A percentile compares a stretch with the other conserved stretches of the same genome.
Evolutionary conservation across 768 basidiomycete genomes (phyloP).

Genomic region (Melanogaster broomeanus): DNA sequence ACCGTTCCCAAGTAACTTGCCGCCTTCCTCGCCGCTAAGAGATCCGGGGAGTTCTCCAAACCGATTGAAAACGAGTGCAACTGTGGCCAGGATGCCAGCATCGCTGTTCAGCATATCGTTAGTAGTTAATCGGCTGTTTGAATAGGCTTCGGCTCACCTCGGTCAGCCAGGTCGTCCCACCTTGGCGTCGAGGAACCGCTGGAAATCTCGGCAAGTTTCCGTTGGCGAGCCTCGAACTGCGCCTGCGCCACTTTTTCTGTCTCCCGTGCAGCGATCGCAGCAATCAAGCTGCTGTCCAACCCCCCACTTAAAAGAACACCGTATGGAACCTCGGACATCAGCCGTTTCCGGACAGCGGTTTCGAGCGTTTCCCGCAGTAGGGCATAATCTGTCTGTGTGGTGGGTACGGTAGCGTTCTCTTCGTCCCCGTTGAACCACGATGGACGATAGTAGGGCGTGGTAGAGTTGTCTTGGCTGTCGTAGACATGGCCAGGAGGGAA

Average conservation of each 20-base stretch:
- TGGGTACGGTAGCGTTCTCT: conserved; percentile 59
- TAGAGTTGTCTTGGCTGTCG: conserved; percentile 79
- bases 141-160: conserved; percentile 41
- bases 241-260: conserved; percentile 88
- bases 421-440: conserved; percentile 88
- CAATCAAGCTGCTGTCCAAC: conserved; percentile 94
- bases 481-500: conserved; percentile 98
- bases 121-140: background rate
- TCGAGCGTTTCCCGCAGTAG: conserved; percentile 82
- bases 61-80: conserved; percentile 98
- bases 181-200: conserved; percentile 63
- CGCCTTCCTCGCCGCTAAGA: conserved; percentile 90
- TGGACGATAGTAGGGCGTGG: conserved; percentile 84
- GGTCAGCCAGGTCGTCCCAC: conserved; percentile 46
- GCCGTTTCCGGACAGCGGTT: conserved; percentile 87
- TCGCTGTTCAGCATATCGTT: conserved; percentile 42
- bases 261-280: conserved; percentile 91
- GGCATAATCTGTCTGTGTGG: conserved; percentile 61
- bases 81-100: conserved; percentile 89
- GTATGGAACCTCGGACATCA: conserved; percentile 99
- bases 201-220: conserved; percentile 50
- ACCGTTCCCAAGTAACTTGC: conserved; percentile 92
- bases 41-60: conserved; percentile 91
- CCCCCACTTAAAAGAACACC: conserved; percentile 96
- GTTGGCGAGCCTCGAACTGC: conserved; percentile 71